A percentile compares a stretch with the other conserved stretches of the same genome.
phyloP scores from a whole-genome alignment of 192 early-diverging fungal species.

The Entomortierella beljakovae region DNA sequence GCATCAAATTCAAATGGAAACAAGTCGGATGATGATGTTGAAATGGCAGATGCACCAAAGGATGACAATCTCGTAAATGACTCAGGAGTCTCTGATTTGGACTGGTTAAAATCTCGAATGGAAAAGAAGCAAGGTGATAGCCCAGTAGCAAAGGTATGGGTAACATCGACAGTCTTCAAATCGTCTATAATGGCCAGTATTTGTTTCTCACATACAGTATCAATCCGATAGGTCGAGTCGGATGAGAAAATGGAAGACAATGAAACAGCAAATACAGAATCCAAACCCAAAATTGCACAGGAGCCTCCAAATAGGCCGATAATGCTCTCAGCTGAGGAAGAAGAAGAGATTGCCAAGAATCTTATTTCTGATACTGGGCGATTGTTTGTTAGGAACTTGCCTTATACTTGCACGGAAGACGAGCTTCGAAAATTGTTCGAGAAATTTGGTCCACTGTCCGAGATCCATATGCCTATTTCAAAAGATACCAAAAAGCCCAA shows the following conservation, averaged over 20 bases:
- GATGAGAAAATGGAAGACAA: slow-evolving; percentile 15
- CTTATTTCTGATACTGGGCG: slow-evolving; percentile 95
- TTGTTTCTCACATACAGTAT: background rate
- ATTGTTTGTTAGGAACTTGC: slow-evolving; percentile 93
- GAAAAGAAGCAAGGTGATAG: slow-evolving; percentile 50
- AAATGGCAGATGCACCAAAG: slow-evolving; percentile 63
- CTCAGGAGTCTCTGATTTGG: slow-evolving; percentile 67
- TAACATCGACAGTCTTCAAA: background rate
- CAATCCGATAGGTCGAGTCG: slow-evolving; percentile 25
- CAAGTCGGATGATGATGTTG: slow-evolving; percentile 45
- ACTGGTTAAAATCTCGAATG: slow-evolving; percentile 77
- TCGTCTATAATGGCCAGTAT: too few species aligned
- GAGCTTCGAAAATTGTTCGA: slow-evolving; percentile 87
- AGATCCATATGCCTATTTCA: slow-evolving; percentile 95
- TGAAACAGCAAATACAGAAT: slow-evolving; percentile 22
- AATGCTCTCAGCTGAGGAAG: slow-evolving; percentile 56
- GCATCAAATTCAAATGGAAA: slow-evolving; percentile 54
- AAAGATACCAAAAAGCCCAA: slow-evolving; percentile 93
- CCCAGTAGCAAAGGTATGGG: slow-evolving; percentile 12
- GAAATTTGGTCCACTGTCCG: slow-evolving; percentile 90
- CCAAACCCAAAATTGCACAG: slow-evolving; percentile 38
- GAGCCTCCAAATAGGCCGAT: slow-evolving; percentile 46
- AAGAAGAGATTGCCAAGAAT: slow-evolving; percentile 60
- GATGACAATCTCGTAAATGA: slow-evolving; percentile 55
- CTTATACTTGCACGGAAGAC: slow-evolving; percentile 90